Evolutionary conservation across 441 rosid genomes (phyloP).

Genomic region (Adansonia grandidieri): DNA sequence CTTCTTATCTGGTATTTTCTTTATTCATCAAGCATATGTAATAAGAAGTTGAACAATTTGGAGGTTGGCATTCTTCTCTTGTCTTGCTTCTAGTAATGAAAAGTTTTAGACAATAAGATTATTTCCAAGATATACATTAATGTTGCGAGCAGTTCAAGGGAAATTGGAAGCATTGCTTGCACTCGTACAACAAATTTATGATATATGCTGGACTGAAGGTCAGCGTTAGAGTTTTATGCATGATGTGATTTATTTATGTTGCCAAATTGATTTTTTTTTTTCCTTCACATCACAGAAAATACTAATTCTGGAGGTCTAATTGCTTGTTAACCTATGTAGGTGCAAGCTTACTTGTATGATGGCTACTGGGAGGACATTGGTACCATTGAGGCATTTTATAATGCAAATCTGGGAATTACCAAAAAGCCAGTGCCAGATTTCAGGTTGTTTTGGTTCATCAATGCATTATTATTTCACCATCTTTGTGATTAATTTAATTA

Average conservation of each 20-base stretch:
- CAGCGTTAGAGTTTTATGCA: neutral
- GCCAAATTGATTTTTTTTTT: neutral
- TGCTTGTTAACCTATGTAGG: slow-evolving; percentile 46
- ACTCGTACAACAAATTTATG: neutral
- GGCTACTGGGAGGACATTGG: slow-evolving; percentile 99
- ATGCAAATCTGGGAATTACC: slow-evolving; percentile 92
- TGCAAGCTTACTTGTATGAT: slow-evolving; percentile 93
- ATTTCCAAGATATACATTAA: neutral
- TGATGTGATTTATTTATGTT: slow-evolving; percentile 1
- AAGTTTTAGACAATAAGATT: neutral
- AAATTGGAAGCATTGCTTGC: neutral
- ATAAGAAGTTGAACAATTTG: neutral
- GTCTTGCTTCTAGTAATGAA: neutral
- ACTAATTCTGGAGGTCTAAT: neutral
- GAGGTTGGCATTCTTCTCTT: neutral
- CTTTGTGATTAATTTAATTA: slow-evolving; percentile 16
- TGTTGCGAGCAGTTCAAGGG: neutral
- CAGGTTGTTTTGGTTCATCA: slow-evolving; percentile 47
- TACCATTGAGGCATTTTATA: slow-evolving; percentile 93
- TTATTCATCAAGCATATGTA: neutral
- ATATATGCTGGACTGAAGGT: neutral
- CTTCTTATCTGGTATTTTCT: neutral
- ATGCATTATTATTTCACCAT: slow-evolving; percentile 13
- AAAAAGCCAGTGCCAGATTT: slow-evolving; percentile 95
- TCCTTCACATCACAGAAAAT: neutral